Percentiles rank a stretch among this genome's conserved stretches.
These are phyloP conservation scores for Gynostemma pentaphyllum DNA, from an alignment of 306 rosid species.

Conservation along the genomic window DNA sequence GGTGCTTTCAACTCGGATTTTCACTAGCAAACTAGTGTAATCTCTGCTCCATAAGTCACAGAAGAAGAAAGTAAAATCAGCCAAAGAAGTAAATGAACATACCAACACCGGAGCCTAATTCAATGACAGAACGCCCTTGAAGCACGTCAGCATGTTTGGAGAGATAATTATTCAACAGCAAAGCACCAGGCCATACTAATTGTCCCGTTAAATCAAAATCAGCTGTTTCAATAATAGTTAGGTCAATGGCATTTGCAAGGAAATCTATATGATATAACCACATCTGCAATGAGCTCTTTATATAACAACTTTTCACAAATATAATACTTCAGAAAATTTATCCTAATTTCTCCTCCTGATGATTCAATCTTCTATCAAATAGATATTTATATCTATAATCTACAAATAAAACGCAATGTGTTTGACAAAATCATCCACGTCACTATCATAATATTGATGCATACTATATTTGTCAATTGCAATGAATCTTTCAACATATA, in stretches of 20 bases:
- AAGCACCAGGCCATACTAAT: conserved; percentile 97
- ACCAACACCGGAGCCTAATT: conserved; percentile 96
- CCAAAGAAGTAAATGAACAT: conserved; percentile 31
- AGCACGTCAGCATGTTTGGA: conserved; percentile 51
- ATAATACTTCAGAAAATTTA: neutral
- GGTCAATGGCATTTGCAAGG: neutral
- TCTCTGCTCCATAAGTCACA: neutral
- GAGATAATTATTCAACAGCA: conserved; percentile 71
- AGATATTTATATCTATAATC: neutral
- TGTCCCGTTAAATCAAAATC: conserved; percentile 97
- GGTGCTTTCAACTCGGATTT: neutral
- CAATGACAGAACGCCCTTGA: conserved; percentile 52
- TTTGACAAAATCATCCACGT: neutral
- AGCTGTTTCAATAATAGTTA: conserved; percentile 39
- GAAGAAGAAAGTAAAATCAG: conserved; percentile 4
- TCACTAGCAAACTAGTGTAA: neutral
- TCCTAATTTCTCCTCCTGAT: neutral
- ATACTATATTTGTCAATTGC: neutral
- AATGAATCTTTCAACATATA: neutral
- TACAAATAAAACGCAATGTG: neutral
- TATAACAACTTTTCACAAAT: neutral
- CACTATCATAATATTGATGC: neutral
- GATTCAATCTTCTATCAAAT: too few relatives aligned
- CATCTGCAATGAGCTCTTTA: too few relatives aligned
- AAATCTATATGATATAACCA: neutral